Evolutionary conservation across 2,329 filamentous ascomycete species (phyloP).

Genomic region (Exophiala sp.): DNA sequence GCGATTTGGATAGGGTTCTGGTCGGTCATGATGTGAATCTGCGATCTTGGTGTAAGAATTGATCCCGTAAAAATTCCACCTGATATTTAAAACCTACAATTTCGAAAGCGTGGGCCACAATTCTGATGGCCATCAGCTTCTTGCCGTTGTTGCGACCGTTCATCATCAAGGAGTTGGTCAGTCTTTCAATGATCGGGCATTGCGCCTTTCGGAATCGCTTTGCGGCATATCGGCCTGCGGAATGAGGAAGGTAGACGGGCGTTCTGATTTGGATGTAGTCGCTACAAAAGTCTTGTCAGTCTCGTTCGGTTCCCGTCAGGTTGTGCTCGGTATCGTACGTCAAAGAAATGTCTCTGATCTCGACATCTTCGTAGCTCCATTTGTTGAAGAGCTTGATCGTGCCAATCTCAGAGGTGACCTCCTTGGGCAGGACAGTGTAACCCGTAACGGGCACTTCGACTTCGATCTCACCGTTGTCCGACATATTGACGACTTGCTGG

Average conservation of each 20-base stretch:
- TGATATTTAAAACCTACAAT: constrained; percentile 66
- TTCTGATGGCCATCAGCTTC: constrained; percentile 99
- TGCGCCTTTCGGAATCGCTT: constrained; percentile 99
- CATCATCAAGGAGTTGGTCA: constrained; percentile 99
- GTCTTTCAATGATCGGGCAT: constrained; percentile 99
- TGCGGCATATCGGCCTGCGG: constrained; percentile 93
- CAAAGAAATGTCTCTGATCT: constrained; percentile 99
- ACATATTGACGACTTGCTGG: constrained; percentile 24
- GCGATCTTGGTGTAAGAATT: constrained; percentile 19
- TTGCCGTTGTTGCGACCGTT: constrained; percentile 99
- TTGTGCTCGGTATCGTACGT: constrained; percentile 62
- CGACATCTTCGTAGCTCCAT: constrained; percentile 97
- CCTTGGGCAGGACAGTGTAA: constrained; percentile 83
- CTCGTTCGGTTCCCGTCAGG: constrained; percentile 29
- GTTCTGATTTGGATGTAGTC: constrained; percentile 99
- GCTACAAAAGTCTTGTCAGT: constrained; percentile 49
- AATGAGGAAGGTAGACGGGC: constrained; percentile 98
- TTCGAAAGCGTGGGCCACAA: constrained; percentile 98
- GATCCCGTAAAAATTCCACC: not conserved
- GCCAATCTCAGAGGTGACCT: constrained; percentile 81
- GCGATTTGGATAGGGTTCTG: constrained; percentile 99
- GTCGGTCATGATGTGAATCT: constrained; percentile 99
- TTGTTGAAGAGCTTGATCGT: constrained; percentile 97
- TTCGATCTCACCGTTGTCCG: constrained; percentile 71
- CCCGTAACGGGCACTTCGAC: constrained; percentile 63